A percentile compares a stretch with the other conserved stretches of the same genome.
Conservation (phyloP, 2,329 filamentous ascomycete species). For the Phialophora macrospora region DNA sequence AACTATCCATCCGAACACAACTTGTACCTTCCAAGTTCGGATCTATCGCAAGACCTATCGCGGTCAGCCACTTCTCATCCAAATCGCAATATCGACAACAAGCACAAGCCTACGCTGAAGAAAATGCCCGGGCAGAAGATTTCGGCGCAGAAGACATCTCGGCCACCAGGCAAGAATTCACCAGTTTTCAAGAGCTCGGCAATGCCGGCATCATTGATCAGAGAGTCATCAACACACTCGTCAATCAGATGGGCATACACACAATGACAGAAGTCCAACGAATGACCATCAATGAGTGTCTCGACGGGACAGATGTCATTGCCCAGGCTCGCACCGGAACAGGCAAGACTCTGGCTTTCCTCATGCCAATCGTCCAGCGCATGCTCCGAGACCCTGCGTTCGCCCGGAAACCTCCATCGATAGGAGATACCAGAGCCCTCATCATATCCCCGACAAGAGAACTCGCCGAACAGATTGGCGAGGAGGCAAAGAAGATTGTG, state of each 20-base stretch:
- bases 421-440: conserved; percentile 33
- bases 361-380: conserved; percentile 55
- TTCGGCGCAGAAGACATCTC: conserved; percentile 34
- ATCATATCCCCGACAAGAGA: conserved; percentile 56
- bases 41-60: conserved; percentile 10
- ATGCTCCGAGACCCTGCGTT: conserved; percentile 45
- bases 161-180: conserved; percentile 39
- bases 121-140: conserved; percentile 39
- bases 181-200: conserved; percentile 48
- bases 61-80: conserved; percentile 28
- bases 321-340: conserved; percentile 60
- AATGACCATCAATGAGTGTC: conserved; percentile 77
- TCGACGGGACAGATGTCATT: conserved; percentile 76
- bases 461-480: conserved; percentile 57
- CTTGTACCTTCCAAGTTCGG: conserved; percentile 16
- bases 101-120: conserved; percentile 18
- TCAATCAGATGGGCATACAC: conserved; percentile 72
- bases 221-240: conserved; percentile 71
- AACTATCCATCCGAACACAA: conserved; percentile 20
- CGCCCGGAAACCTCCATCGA: conserved; percentile 41
- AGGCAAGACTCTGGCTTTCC: conserved; percentile 57
- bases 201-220: conserved; percentile 59
- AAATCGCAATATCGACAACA: conserved; percentile 31
- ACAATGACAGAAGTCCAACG: conserved; percentile 93
- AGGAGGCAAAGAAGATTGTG: conserved; percentile 60